Base-by-base conservation (phyloP, 2,329 filamentous ascomycete genomes). In the Blastomyces percursus region DNA sequence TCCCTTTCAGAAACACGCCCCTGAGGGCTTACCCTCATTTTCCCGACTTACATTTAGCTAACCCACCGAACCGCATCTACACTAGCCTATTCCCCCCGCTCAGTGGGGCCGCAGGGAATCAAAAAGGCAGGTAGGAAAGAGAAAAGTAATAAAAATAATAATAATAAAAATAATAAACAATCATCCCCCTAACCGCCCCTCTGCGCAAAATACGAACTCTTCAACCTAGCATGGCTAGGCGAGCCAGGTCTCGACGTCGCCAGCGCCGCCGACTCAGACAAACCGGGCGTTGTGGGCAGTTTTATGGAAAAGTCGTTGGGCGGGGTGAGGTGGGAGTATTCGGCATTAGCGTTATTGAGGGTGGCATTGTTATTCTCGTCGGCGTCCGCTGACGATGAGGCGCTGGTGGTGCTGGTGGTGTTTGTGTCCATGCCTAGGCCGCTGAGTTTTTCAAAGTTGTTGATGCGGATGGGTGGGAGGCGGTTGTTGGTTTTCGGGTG, bases 391-490 rank as follows among this genome's bases (percentile, higher is more conserved):
- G 64, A 60, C 14, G 51, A 55, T 38, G 51, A 38, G 51, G 30
- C 19, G 30, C 51, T 55, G 16, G 19, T 35, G 5, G 9, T 55
- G 48, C 21, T 58, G 21, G 62, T 61, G 21, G 38, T 44, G n/a
- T 12, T 52, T 14, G 12, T 16, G 11, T 4, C 48, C 48, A 51
- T 51, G 9, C 30, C 27, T 9, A 48, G 32, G 27, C 40, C 40
- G 27, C 40, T 55, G 1, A 64, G 59, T 44, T 96, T 94, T 73
- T 96, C 91, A 70, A 88, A 91, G 66, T 80, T 84, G 56, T 86
- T 87, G 64, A 89, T 85, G 19, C 86, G 83, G 61, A 80, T 75
- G 56, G 65, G 72, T 16, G 75, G 74, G 38, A 75, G 77, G 61
- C 83, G 80, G 65, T 79, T 80, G 65, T 79, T 80, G 24, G 81